Base-by-base conservation (phyloP, 768 basidiomycete genomes). In the Pleurotus platypus region DNA sequence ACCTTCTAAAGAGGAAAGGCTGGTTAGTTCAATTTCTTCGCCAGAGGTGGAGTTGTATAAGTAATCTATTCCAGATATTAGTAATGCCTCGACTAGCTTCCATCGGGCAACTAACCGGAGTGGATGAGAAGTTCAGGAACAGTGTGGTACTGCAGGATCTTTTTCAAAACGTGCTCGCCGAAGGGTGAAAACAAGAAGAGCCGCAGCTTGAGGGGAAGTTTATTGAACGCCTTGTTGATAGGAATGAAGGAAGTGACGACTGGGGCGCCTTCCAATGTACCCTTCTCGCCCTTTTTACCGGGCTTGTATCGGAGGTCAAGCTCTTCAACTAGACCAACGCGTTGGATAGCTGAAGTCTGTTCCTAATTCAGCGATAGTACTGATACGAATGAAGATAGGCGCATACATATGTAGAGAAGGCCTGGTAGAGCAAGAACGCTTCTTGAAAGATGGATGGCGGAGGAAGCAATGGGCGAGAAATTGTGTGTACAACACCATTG, bases 121-220 rank as follows among this genome's bases (percentile, higher is more conserved):
- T 82, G 73, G n/a, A 85, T 67, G 20, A 82, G 69, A 13, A 71
- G 58, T 8, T 75, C 68, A 0, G 82, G 82, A 5, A 82, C 75
- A 57, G 82, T 73, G 67, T 88, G 85, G 68, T 78, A 87, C 46
- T 81, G 70, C 12, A 88, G 62, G 16, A 87, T 57, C 67, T 85
- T 86, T 60, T 71, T 76, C 51, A 87, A 59, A 9, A 69, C 78
- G 16, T 61, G 66, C 30, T 73, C 70, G 5, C 86, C 86, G 55
- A 82, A 80, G 1, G 83, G 81, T 3, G 84, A 85, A 68, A 86
- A 86, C 50, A 86, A 70, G 75, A 76, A 86, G 24, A 76, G 61
- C 57, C 71, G 72, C 20, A 86, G 75, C 50, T 75, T 78, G n/a
- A 57, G 63, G 0, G 86, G 86, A 13, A 86, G 73, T 13, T 62